Evolutionary conservation across 306 rosid species (phyloP).

Genomic region (Abrus precatorius): DNA sequence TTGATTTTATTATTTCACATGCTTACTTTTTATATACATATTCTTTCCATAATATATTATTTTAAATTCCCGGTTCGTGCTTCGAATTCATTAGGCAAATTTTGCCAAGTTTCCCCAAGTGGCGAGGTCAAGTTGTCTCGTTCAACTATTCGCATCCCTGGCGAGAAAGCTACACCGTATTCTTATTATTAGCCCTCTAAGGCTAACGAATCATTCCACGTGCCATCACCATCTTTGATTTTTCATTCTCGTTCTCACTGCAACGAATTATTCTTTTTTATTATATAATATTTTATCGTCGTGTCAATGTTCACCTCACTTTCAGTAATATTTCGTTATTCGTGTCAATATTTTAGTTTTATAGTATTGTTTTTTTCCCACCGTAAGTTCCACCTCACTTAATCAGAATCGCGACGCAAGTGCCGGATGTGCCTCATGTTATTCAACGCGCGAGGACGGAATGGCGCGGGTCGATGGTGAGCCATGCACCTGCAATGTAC

Average conservation of each 20-base stretch:
- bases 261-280: constrained; percentile 6
- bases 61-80: not conserved
- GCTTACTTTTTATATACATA: not conserved
- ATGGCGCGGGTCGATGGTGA: not conserved
- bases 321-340: not conserved
- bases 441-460: not conserved
- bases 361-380: too few relatives aligned
- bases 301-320: too few relatives aligned
- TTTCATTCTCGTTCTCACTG: not conserved
- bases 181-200: not conserved
- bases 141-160: constrained; percentile 1
- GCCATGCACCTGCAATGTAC: constrained; percentile 17
- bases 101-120: constrained; percentile 6
- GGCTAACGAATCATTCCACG: not conserved
- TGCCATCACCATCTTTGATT: constrained; percentile 5
- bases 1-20: not conserved
- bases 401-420: constrained; percentile 1
- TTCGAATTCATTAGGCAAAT: not conserved
- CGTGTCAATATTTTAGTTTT: too few relatives aligned
- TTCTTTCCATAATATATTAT: too few relatives aligned
- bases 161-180: not conserved
- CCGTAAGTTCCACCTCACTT: too few relatives aligned
- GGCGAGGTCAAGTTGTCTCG: constrained; percentile 43
- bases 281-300: too few relatives aligned
- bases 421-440: not conserved